Base-by-base conservation (phyloP, 2,329 filamentous ascomycete genomes). In the Aspergillus quadricinctus region DNA sequence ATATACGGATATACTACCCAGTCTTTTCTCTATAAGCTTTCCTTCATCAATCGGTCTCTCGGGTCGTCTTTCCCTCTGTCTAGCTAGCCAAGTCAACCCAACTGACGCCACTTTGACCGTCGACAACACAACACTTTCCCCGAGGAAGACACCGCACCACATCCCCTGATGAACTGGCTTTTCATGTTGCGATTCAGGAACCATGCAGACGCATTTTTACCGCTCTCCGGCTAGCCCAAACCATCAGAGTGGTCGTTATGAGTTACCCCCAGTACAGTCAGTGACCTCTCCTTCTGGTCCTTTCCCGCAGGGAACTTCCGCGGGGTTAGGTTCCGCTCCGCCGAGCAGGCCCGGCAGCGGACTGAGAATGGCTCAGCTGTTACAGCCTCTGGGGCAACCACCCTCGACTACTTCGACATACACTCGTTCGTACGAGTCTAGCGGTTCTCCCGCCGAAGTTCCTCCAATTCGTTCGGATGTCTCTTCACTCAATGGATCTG, bases 291-390 rank as follows among this genome's bases (percentile, higher is more conserved):
- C 64, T n/a, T 62, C 64, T 52, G 63, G 64, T 43, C 66, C 67
- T 49, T 68, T 70, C 54, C 66, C 58, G 46, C 60, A 64, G 43
- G 51, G 50, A 43, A 52, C 55, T 17, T 64, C 65, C 45, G 62
- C 71, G 45, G 57, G 64, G 29, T 57, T 73, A 48, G 65, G 69
- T 49, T 73, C 74, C 59, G 69, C 71, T 60, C 70, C 72, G 56
- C 72, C 73, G 41, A 73, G 70, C 61, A 70, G 72, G 57, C 69
- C 73, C 11, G 65, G 65, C 53, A 75, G 73, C 57, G 72, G 72
- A 28, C 61, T 77, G 65, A 71, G 71, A 37, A 76, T 77, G 71
- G 65, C 73, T 31, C 74, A 75, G 66, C 66, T 75, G 37, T 59
- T 76, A 48, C 75, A 77, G 56, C 72, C 69, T 17, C 64, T 74